These are phyloP conservation scores for Lepidopterella palustris DNA, from an alignment of 495 filamentous ascomycete species.

Conservation along the genomic window DNA sequence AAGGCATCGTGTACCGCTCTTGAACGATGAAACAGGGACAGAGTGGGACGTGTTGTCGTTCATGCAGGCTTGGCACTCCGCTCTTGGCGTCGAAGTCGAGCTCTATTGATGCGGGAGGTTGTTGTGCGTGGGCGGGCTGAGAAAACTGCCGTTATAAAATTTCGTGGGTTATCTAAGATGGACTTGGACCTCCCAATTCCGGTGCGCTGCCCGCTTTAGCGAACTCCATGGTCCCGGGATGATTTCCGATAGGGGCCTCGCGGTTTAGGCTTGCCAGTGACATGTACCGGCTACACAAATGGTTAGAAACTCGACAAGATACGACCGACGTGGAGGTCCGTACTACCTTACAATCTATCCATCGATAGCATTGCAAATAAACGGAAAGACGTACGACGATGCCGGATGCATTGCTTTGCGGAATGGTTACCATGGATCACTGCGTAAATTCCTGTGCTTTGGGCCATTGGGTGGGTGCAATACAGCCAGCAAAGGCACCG, in stretches of 20 bases:
- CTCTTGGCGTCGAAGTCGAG: too few relatives aligned
- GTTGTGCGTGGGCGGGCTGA: too few relatives aligned
- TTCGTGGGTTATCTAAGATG: neutral
- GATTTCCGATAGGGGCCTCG: neutral
- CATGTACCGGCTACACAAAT: neutral
- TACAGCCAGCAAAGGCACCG: too few relatives aligned
- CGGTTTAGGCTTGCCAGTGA: neutral
- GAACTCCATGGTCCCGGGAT: neutral
- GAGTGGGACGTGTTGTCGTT: too few relatives aligned
- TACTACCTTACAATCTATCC: neutral
- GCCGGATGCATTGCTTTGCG: neutral
- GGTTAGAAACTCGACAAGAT: neutral
- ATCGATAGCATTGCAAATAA: neutral
- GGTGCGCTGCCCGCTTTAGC: neutral
- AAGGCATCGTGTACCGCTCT: too few relatives aligned
- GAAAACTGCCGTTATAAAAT: too few relatives aligned
- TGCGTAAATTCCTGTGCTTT: too few relatives aligned
- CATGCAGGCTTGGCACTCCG: too few relatives aligned
- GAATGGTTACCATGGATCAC: neutral
- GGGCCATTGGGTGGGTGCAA: too few relatives aligned
- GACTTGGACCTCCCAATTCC: neutral
- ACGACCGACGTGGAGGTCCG: neutral
- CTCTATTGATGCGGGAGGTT: too few relatives aligned
- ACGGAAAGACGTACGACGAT: neutral
- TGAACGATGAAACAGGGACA: too few relatives aligned